Base-by-base conservation (phyloP, 148 eudicot genomes). In the Rhododendron ferrugineum region DNA sequence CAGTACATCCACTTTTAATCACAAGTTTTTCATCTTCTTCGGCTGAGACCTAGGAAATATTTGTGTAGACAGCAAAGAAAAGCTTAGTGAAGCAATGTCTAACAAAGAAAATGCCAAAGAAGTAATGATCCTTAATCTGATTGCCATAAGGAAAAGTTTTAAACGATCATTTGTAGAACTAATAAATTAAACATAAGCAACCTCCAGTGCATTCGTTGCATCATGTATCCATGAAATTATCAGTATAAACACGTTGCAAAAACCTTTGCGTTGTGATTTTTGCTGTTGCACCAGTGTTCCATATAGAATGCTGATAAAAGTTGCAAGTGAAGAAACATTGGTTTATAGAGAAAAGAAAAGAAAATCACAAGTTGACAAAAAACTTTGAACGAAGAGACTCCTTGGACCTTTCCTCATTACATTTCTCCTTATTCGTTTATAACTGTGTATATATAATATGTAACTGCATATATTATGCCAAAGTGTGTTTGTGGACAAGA, bases 31-130 rank as follows among this genome's bases (percentile, higher is more conserved):
- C 73, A 89, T 85, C 88, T 76, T 75, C 90, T 58, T 85, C 82
- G 84, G 88, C 90, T 74, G 85, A 86, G 85, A 85, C 84, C 98
- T 95, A 81, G 60, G 79, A 76, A 36, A 66, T 11, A 34, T 52
- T 22, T 79, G 7, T 40, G 40, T 64, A 84, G 16, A 13, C 73
- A 70, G 36, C 34, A 72, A 36, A 37, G 20, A 58, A 77, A 81
- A 50, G 56, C 52, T 79, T 62, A 79, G 23, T 16, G 32, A n/a
- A 44, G 81, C 81, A 50, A 79, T 6, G 36, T 79, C 37, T 15
- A 79, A 28, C 15, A 30, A 14, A 79, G 58, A 26, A 28, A 82
- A 23, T 54, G 82, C 75, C 44, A 64, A 42, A 18, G 28, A 20
- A 62, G 32, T 36, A 6, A 62, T 18, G 34, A 82, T 60, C 42